Conservation (phyloP, 2,329 filamentous ascomycete genomes). For the Fusarium globosum region DNA sequence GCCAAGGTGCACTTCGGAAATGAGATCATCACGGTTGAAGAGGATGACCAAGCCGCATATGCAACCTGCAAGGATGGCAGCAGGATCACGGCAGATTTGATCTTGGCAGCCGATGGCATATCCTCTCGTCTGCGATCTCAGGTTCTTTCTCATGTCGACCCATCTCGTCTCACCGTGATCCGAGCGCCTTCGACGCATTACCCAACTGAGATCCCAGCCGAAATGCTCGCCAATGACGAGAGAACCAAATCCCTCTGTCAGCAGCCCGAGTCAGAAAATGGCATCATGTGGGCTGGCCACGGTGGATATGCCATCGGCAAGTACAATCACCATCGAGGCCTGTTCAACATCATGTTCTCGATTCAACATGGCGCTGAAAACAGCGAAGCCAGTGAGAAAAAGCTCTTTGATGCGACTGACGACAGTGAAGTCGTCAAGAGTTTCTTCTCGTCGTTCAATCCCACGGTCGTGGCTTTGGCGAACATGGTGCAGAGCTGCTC, state of each 20-base stretch:
- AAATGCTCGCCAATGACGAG: neutral
- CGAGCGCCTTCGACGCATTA: constrained; percentile 14
- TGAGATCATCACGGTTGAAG: neutral
- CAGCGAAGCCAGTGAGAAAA: constrained; percentile 5
- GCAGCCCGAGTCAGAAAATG: neutral
- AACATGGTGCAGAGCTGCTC: constrained; percentile 5
- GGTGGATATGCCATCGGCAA: constrained; percentile 11
- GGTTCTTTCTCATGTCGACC: neutral
- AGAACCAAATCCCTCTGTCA: neutral
- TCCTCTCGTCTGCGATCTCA: constrained; percentile 2
- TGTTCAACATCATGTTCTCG: constrained; percentile 11
- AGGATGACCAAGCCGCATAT: neutral
- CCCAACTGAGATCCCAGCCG: neutral
- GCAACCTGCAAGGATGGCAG: neutral
- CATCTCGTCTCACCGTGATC: neutral
- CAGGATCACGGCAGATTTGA: neutral
- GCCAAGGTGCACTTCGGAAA: constrained; percentile 4
- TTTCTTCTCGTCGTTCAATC: neutral
- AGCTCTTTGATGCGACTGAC: neutral
- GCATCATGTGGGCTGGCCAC: constrained; percentile 14
- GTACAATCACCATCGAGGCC: constrained; percentile 11
- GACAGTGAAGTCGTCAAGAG: neutral
- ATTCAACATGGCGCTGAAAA: constrained; percentile 5
- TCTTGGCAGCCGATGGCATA: constrained; percentile 10
- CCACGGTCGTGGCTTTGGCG: neutral